These are phyloP conservation scores for Fomitopsis pulvina DNA, from an alignment of 768 basidiomycete genomes.

Conservation along the genomic window DNA sequence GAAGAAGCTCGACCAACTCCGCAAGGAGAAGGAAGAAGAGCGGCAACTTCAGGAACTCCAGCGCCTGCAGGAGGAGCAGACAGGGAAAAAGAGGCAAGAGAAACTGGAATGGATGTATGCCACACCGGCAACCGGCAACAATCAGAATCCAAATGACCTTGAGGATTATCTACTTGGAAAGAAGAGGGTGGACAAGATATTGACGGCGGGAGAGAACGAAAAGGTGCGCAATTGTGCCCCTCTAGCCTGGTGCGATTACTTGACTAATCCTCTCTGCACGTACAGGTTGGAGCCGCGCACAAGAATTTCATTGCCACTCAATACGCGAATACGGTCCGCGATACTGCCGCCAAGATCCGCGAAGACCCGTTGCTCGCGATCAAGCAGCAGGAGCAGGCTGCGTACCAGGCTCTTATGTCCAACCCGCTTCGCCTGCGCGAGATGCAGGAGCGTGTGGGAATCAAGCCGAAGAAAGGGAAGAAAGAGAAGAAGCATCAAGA, in stretches of 20 bases:
- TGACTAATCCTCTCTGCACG: slow-evolving; percentile 11
- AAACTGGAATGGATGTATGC: slow-evolving; percentile 99
- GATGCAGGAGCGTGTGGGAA: slow-evolving; percentile 76
- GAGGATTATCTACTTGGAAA: slow-evolving; percentile 97
- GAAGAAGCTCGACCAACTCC: slow-evolving; percentile 94
- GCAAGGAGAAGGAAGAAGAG: slow-evolving; percentile 98
- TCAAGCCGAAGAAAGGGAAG: slow-evolving; percentile 74
- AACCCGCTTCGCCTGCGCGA: slow-evolving; percentile 82
- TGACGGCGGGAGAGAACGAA: slow-evolving; percentile 88
- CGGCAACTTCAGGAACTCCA: slow-evolving; percentile 95
- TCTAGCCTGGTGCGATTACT: neutral
- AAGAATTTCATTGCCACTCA: slow-evolving; percentile 93
- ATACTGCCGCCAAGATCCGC: slow-evolving; percentile 88
- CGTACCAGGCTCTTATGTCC: slow-evolving; percentile 78
- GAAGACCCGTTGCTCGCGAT: slow-evolving; percentile 97
- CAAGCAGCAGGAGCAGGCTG: slow-evolving; percentile 95
- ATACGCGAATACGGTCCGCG: slow-evolving; percentile 86
- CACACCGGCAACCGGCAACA: slow-evolving; percentile 91
- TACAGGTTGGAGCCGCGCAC: slow-evolving; percentile 75
- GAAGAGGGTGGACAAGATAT: slow-evolving; percentile 94
- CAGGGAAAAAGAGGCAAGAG: slow-evolving; percentile 90
- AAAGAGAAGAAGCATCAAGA: slow-evolving; percentile 41
- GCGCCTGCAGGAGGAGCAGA: slow-evolving; percentile 89
- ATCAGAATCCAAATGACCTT: slow-evolving; percentile 81
- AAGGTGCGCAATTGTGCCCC: slow-evolving; percentile 42